These are phyloP conservation scores for Cylindrotheca closterium DNA, from an alignment of 108 stramenopile species.

Conservation along the genomic window DNA sequence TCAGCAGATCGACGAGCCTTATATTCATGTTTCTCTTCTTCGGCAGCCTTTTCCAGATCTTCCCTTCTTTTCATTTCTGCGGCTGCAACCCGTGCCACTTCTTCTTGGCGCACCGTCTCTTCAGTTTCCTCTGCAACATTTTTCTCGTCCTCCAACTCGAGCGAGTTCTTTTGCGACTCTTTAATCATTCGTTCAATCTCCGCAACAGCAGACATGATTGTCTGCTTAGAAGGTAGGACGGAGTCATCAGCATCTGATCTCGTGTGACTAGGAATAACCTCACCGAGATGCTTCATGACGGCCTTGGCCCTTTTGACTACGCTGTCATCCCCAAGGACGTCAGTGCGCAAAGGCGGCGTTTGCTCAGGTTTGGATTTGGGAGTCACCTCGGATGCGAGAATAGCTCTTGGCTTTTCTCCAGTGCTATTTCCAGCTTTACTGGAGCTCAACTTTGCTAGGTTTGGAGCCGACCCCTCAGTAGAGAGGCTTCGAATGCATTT, in stretches of 20 bases:
- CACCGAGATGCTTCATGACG: slow-evolving; percentile 21
- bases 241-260: slow-evolving; percentile 4
- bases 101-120: slow-evolving; percentile 16
- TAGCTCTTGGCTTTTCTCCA: too few relatives aligned
- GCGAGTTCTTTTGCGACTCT: slow-evolving; percentile 14
- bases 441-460: too few relatives aligned
- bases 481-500: neutral
- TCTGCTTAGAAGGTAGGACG: slow-evolving; percentile 36
- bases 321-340: slow-evolving; percentile 18
- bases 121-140: slow-evolving; percentile 17
- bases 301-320: slow-evolving; percentile 32
- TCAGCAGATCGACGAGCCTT: slow-evolving; percentile 10
- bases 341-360: slow-evolving; percentile 19
- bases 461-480: too few relatives aligned
- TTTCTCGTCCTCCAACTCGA: slow-evolving; percentile 7
- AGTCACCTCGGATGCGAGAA: neutral
- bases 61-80: slow-evolving; percentile 2
- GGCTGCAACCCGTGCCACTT: slow-evolving; percentile 7
- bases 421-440: too few relatives aligned
- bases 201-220: slow-evolving; percentile 32
- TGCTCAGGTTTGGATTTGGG: slow-evolving; percentile 1
- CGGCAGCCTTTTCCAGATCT: slow-evolving; percentile 1
- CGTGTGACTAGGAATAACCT: slow-evolving; percentile 15
- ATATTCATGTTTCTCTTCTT: slow-evolving; percentile 17
- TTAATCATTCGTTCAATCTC: slow-evolving; percentile 34